Base-by-base conservation (phyloP, 805 yeast genomes). In the Saccharomyces paradoxus region DNA sequence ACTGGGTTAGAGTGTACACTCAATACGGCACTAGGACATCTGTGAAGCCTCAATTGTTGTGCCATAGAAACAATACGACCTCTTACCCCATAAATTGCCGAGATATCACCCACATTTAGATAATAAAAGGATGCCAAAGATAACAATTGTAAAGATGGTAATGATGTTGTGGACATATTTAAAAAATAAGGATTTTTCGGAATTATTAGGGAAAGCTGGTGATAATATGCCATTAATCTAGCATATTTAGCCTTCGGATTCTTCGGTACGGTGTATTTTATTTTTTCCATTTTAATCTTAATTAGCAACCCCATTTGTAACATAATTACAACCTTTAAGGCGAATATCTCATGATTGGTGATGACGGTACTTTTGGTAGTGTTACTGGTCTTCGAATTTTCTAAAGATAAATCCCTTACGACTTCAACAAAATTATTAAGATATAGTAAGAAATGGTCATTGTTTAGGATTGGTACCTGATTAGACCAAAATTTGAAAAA, bases 11-110 rank as follows among this genome's bases (percentile, higher is more conserved):
- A 77, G 17, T 37, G 44, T n/a, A 77, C 77, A 2, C 82, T 81
- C 50, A 86, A 71, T 3, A 88, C 90, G 0, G 92, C 92, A 4
- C 91, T 83, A 9, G 96, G 96, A 68, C 96, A 86, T 60, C 95
- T 77, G 66, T 89, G 96, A 48, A 90, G 74, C 61, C 97, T 80
- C 52, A 90, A 72, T 61, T 89, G 94, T 62, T 88, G 95, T 4
- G 91, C 84, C 91, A 88, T 86, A 28, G 89, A 83, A 12, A 86
- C 81, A 7, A 86, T 83, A 60, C 83, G 76, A 47, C 92, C 91
- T 56, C 96, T 77, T 46, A 87, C 75, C 52, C 84, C 86, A 71
- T 89, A 89, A 56, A 89, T 77, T 1, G 89, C 83, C 8, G 83
- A 77, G 48, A 83, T 79, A 66, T 87, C 90, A 21, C 96, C 95